Evolutionary conservation across 257 asterid genomes (phyloP), one percentile per base, ranked within the genome.

Genomic region (Vinca minor): DNA sequence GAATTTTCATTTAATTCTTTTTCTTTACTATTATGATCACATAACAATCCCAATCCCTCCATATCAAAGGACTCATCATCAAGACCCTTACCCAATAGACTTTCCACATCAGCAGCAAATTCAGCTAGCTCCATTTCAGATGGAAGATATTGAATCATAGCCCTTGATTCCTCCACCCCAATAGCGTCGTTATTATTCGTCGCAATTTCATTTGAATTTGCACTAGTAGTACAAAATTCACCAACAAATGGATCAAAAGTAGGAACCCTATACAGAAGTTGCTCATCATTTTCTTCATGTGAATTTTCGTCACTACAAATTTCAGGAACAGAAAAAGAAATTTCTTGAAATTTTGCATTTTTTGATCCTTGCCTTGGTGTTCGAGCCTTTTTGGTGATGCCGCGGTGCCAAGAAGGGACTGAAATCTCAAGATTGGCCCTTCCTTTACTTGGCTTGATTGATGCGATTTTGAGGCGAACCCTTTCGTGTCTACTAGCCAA

Each of bases 111-210:
- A 0, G 97, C 95, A 0, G 95, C 89, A 36, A 91, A 91, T 12
- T 90, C 93, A 3, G 80, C 95, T 20, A 90, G 84, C 72, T 87
- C 97, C 84, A 83, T 71, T 59, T 90, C 96, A 4, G 93, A 78
- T 10, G 95, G 89, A 5, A 77, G 80, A 62, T 84, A 79, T 58
- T 35, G 58, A 23, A 62, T 69, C 71, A 2, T 15, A 2, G 59
- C 54, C 23, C 66, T 73, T 2, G 80, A 68, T 62, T 70, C 76
- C 0, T 1, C 9, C 6, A 28, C 50, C 11, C n/a, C n/a, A n/a
- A n/a, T n/a, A n/a, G n/a, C n/a, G n/a, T n/a, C n/a, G n/a, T n/a
- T n/a, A n/a, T n/a, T n/a, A n/a, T n/a, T n/a, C n/a, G n/a, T n/a
- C 21, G 26, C 78, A 26, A 35, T 65, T 36, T 70, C 81, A n/a